Base-by-base conservation (phyloP, 257 asterid genomes). In the Forsythia suspensa region DNA sequence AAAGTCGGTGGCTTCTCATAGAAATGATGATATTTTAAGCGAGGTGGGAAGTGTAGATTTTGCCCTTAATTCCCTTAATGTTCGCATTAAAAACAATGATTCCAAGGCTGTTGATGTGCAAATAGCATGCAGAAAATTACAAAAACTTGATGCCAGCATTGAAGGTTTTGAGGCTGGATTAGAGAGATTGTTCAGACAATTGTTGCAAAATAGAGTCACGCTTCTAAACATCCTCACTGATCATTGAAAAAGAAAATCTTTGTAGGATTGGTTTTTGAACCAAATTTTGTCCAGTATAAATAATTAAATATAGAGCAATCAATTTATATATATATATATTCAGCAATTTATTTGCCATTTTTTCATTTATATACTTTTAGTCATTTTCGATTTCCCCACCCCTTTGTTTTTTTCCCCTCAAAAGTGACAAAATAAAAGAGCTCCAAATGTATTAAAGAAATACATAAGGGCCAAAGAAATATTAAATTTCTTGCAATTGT, bases 11-110 rank as follows among this genome's bases (percentile, higher is more conserved):
- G 70, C 75, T 71, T 55, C 21, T 24, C 76, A 44, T 5, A 75
- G n/a, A 67, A 81, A 77, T 11, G 36, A 37, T 0, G 63, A 71
- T 18, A 71, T 63, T n/a, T 3, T 80, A 6, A 74, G 38, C 59
- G 89, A 88, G 80, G 79, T 84, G 75, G 89, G 71, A 18, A 65
- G 71, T 65, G 88, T 84, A 74, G 97, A 91, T 69, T 66, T 83
- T 71, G 85, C 79, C 24, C 76, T 92, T 11, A n/a, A 6, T 16
- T 68, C 74, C 52, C 79, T 91, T 67, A 87, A 73, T 13, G 86
- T 80, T 70, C 61, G 77, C 2, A 80, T 76, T 12, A 55, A 73
- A n/a, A 85, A 24, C 51, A 73, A 43, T 37, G 88, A 80, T 20
- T 76, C n/a, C 41, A 85, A 70, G 73, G 78, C 55, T 82, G 11